Base-by-base conservation (phyloP, 768 basidiomycete genomes). In the Leccinum aurantiacum region DNA sequence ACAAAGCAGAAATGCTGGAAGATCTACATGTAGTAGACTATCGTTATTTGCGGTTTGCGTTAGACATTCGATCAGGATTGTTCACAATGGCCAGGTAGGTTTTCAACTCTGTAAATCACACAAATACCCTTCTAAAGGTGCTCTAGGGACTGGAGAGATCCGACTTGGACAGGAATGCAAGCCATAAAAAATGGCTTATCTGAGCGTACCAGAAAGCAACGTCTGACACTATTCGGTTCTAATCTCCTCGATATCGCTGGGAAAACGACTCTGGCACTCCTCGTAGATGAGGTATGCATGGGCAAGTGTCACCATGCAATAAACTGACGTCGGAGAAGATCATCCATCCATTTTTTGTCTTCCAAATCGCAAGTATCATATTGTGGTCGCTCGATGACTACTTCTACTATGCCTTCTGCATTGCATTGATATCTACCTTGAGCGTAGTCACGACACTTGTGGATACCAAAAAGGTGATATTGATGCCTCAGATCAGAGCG, bases 331-430 rank as follows among this genome's bases (percentile, higher is more conserved):
- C 6, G 25, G 46, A 31, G 35, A 62, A 88, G 93, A 85, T 97
- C 49, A 89, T 98, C 41, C 96, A 98, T 70, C 97, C 97, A 1
- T 98, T 98, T 75, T 98, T 98, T 71, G 89, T 99, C 57, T 99
- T 99, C 70, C 97, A 99, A 81, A 88, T 98, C 64, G 93, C 93
- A 53, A 97, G 94, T 64, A 90, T 98, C 65, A 78, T 91, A 41
- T 77, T 99, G 6, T 99, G 97, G 97, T 90, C 91, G 2, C 67
- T 98, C 55, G 97, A 99, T 64, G 84, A 98, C 71, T 99, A 98
- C 69, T 94, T 89, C 65, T 98, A 98, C 69, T 98, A 98, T 72
- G 96, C 95, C 11, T 96, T 95, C 66, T 97, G 95, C 67, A 99
- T 98, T 65, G 93, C 87, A 29, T 77, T 97, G 46, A 98, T 99